These are phyloP conservation scores for Fusarium denticulatum DNA, from an alignment of 2,329 filamentous ascomycete genomes.

Conservation along the genomic window DNA sequence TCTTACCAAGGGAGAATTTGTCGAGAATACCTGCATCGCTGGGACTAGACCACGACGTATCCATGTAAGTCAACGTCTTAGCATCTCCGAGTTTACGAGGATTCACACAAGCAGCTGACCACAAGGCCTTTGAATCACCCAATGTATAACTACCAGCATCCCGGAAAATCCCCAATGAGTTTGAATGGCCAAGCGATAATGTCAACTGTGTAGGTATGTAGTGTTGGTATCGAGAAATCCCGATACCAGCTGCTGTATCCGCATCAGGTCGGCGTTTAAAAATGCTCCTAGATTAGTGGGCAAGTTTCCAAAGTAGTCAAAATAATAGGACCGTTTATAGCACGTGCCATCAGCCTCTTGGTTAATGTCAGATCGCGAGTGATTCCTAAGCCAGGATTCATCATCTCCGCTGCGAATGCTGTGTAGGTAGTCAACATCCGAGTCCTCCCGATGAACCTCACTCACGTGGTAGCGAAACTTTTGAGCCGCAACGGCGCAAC, in stretches of 20 bases:
- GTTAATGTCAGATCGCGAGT: conserved; percentile 9
- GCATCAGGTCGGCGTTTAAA: neutral
- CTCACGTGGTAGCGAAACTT: conserved; percentile 36
- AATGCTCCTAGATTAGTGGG: neutral
- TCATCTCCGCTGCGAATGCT: neutral
- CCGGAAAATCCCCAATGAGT: neutral
- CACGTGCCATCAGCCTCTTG: conserved; percentile 3
- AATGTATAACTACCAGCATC: neutral
- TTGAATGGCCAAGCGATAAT: neutral
- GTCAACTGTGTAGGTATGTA: neutral
- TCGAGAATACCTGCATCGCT: neutral
- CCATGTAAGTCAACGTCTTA: conserved; percentile 8
- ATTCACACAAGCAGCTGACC: conserved; percentile 3
- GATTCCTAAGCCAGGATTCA: conserved; percentile 5
- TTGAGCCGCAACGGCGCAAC: conserved; percentile 15
- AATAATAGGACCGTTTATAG: conserved; percentile 20
- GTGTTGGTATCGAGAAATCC: conserved; percentile 12
- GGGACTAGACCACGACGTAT: neutral
- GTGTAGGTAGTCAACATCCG: conserved; percentile 15
- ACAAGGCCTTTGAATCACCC: neutral
- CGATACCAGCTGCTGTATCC: conserved; percentile 6
- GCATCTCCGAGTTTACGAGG: neutral
- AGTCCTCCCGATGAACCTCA: conserved; percentile 35
- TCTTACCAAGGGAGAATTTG: neutral
- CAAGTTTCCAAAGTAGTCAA: neutral